Base-by-base conservation (phyloP, 257 asterid genomes). In the Misopates orontium region DNA sequence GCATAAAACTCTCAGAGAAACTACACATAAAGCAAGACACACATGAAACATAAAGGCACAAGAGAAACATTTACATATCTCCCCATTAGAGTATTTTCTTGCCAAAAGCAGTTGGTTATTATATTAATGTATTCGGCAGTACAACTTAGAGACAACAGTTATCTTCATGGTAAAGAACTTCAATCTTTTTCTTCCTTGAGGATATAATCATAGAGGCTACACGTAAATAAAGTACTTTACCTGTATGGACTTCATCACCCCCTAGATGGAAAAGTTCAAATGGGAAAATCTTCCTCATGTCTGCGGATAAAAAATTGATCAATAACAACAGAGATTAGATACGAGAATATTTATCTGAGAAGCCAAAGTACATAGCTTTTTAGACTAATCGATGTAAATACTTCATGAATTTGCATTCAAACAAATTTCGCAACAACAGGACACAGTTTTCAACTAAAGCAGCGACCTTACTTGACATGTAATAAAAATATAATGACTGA, bases 161-260 rank as follows among this genome's bases (percentile, higher is more conserved):
- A 41, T 32, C 16, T 24, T 61, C 31, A 6, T 3, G 13, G 21
- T 24, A 71, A 71, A 20, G 23, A 21, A 57, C 15, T 17, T 51
- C n/a, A 11, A 36, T 47, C 62, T 6, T 25, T 64, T 42, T 64
- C 42, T 48, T 49, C 48, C 59, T 42, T 16, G 8, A 62, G 18
- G 56, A 0, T 9, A n/a, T n/a, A n/a, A n/a, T n/a, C n/a, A n/a
- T n/a, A n/a, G n/a, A n/a, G n/a, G n/a, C n/a, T n/a, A n/a, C n/a
- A 28, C 47, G 45, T 60, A 75, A 54, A 47, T 44, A 53, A 52
- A 64, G 59, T 47, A 8, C 48, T 19, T 6, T 69, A 90, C 98
- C 88, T 82, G 95, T 84, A 82, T 91, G 85, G 56, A 91, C 98
- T 84, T 91, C 98, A 73, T 91, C 96, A 56, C 98, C 98, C 24